Evolutionary conservation across 495 filamentous ascomycete species (phyloP).

Genomic region (Podospora bellae-mahoneyi): DNA sequence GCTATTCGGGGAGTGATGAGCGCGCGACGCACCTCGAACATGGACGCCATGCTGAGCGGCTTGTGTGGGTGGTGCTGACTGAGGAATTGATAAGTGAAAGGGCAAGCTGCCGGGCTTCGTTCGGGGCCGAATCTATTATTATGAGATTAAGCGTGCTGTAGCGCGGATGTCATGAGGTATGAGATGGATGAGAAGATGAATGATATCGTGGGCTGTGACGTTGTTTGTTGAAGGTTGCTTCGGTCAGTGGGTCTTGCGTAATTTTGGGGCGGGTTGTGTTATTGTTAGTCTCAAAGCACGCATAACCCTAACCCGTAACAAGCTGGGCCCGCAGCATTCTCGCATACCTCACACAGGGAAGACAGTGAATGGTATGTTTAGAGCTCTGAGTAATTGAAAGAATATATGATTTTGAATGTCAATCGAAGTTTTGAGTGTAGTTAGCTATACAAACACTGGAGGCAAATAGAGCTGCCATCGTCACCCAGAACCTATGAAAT

Average conservation of each 20-base stretch:
- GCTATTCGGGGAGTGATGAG: constrained; percentile 3
- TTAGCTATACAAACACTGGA: too few species aligned
- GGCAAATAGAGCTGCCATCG: too few species aligned
- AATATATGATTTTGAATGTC: not conserved
- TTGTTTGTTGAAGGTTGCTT: not conserved
- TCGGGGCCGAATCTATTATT: not conserved
- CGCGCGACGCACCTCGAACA: constrained; percentile 18
- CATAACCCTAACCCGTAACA: not conserved
- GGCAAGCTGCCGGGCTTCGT: not conserved
- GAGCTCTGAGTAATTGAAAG: not conserved
- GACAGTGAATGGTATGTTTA: not conserved
- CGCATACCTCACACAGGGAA: not conserved
- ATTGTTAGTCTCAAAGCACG: not conserved
- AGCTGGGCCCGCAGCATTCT: not conserved
- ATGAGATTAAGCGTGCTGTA: not conserved
- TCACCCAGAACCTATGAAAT: too few species aligned
- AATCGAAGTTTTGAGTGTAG: too few species aligned
- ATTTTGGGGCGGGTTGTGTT: constrained; percentile 11
- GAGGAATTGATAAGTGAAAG: constrained; percentile 13
- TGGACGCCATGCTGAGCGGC: constrained; percentile 27
- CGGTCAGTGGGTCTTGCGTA: constrained; percentile 17
- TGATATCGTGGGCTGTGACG: not conserved
- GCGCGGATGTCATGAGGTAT: not conserved
- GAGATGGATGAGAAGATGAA: not conserved
- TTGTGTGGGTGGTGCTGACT: constrained; percentile 1